Evolutionary conservation across 805 yeast species (phyloP), one percentile per base, ranked within the genome.

Genomic region (Sugiyamaella boreocaroliniensis): DNA sequence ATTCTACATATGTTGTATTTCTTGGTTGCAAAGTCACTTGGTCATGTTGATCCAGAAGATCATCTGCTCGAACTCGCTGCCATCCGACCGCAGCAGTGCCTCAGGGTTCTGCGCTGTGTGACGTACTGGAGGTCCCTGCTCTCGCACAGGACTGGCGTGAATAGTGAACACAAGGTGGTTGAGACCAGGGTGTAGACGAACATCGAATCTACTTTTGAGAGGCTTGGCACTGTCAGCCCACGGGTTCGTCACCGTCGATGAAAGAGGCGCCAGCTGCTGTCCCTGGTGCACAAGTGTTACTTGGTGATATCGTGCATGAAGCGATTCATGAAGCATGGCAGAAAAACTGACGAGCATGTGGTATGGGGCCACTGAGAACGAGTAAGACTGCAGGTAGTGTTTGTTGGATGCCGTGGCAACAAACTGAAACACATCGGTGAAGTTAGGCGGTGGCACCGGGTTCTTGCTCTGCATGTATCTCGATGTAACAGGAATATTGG

Each of bases 311-410:
- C 65, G 54, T 29, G 47, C 67, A 53, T 66, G 66, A 53, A 73
- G 69, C 29, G 68, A 61, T 48, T 72, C 74, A 56, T 76, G 72
- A 49, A 82, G 66, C 26, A 71, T 66, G 3, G 76, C 75, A 19
- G 71, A 61, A 3, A 80, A 63, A 4, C 76, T 69, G 45, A 80
- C 64, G 1, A 81, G 73, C 34, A 75, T 74, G 41, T 78, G 76
- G 44, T 70, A 68, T 11, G 72, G 65, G 11, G 84, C 82, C 49
- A 82, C 64, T 14, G 72, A 70, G 20, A 80, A 56, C 5, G 81
- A 59, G 58, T 71, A 76, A 10, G 75, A 70, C 15, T 69, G 62
- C 1, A 71, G 65, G 18, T 68, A 68, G 50, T 58, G 64, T 44
- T 64, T 68, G 29, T 68, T 58, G 14, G 80, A 55, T 4, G 63